Conservation (phyloP, 2,329 filamentous ascomycete genomes). For the Xylariales sp. region DNA sequence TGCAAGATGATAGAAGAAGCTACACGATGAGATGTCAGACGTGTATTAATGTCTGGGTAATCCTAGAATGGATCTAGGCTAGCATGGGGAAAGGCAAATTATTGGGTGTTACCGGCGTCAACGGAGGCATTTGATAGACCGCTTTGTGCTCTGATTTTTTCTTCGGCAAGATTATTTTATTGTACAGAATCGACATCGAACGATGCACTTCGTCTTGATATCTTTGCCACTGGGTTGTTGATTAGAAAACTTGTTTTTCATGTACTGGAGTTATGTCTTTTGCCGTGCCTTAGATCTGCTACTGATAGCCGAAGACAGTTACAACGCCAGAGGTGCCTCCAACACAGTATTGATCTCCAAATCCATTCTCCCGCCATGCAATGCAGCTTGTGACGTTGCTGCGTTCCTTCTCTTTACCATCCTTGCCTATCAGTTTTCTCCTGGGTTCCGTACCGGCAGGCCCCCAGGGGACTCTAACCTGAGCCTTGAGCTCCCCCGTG, state of each 20-base stretch:
- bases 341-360: constrained; percentile 61
- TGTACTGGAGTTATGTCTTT: background rate
- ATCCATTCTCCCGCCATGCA: constrained; percentile 58
- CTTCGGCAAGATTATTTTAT: too few relatives aligned
- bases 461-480: constrained; percentile 55
- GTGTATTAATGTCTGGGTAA: constrained; percentile 20
- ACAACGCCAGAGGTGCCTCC: constrained; percentile 62
- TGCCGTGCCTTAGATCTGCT: background rate
- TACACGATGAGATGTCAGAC: constrained; percentile 14
- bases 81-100: constrained; percentile 10
- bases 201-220: too few relatives aligned
- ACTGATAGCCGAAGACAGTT: constrained; percentile 53
- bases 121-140: constrained; percentile 9
- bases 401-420: constrained; percentile 56
- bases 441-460: constrained; percentile 40
- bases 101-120: constrained; percentile 9
- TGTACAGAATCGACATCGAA: too few relatives aligned
- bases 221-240: too few relatives aligned
- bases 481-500: constrained; percentile 63
- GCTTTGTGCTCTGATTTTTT: constrained; percentile 7
- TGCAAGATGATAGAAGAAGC: constrained; percentile 5
- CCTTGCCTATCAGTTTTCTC: constrained; percentile 52
- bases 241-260: too few relatives aligned
- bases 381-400: constrained; percentile 59
- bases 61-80: constrained; percentile 8